Evolutionary conservation across 2,329 filamentous ascomycete genomes (phyloP).

Genomic region (Thelonectria rubi): DNA sequence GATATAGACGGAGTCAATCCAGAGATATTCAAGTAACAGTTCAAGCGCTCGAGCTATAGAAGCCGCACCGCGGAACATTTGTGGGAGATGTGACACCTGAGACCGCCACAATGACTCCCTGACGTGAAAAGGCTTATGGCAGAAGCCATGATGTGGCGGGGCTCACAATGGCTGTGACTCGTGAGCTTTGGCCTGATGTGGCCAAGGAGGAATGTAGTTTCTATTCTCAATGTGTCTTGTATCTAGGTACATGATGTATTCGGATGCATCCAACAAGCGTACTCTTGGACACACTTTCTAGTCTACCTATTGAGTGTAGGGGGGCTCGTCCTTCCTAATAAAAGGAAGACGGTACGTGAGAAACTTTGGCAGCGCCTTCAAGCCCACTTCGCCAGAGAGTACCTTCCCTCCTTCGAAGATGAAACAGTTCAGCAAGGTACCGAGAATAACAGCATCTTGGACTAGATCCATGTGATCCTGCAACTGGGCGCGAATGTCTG

Average conservation of each 20-base stretch:
- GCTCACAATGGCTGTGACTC: too few species aligned
- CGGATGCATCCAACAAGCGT: too few species aligned
- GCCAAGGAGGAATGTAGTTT: too few species aligned
- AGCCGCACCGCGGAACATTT: background rate
- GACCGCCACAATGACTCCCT: too few species aligned
- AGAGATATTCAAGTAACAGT: background rate
- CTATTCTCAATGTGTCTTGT: too few species aligned
- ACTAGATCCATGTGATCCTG: conserved; percentile 45
- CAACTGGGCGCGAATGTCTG: conserved; percentile 39
- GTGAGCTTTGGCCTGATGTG: too few species aligned
- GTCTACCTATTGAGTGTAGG: too few species aligned
- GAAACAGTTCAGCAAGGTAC: conserved; percentile 41
- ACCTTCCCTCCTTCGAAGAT: conserved; percentile 41
- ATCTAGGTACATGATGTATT: too few species aligned
- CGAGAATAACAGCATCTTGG: conserved; percentile 44
- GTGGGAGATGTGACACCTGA: background rate
- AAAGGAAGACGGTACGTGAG: conserved; percentile 36
- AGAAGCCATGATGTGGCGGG: too few species aligned
- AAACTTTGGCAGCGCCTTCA: conserved; percentile 43
- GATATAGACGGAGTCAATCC: conserved; percentile 6
- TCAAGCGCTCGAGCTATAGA: background rate
- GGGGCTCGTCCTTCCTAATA: too few species aligned
- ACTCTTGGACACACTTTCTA: too few species aligned
- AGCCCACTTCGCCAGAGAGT: conserved; percentile 27
- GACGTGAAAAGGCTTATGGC: too few species aligned